phyloP scores from a whole-genome alignment of 169 alveolate genomes.

The Haemoproteus tartakovskyi region DNA sequence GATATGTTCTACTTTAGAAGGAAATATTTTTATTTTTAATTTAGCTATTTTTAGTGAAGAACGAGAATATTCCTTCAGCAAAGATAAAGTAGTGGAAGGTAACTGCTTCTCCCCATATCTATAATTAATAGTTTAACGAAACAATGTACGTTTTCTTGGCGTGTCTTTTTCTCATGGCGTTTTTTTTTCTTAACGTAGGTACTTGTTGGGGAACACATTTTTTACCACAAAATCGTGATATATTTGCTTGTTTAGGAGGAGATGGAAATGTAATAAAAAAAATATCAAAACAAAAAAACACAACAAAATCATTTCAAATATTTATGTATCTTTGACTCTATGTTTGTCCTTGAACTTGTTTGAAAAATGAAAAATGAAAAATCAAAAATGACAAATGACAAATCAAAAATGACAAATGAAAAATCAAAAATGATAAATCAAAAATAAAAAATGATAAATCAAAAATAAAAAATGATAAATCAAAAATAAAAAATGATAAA shows the following conservation, averaged over 20 bases:
- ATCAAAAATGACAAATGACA: too few relatives aligned
- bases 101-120: too few relatives aligned
- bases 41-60: slow-evolving; percentile 84
- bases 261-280: slow-evolving; percentile 79
- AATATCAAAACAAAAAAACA: neutral
- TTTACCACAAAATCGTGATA: slow-evolving; percentile 90
- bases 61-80: slow-evolving; percentile 81
- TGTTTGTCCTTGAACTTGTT: neutral
- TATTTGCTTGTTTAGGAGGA: slow-evolving; percentile 87
- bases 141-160: too few relatives aligned
- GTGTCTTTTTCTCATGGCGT: too few relatives aligned
- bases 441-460: too few relatives aligned
- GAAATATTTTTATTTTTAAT: slow-evolving; percentile 84
- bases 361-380: too few relatives aligned
- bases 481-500: too few relatives aligned
- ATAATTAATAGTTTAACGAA: too few relatives aligned
- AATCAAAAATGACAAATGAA: too few relatives aligned
- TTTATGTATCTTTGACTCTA: neutral
- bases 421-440: too few relatives aligned
- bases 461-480: too few relatives aligned
- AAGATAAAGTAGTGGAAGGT: slow-evolving; percentile 69
- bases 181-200: slow-evolving; percentile 71
- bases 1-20: slow-evolving; percentile 86
- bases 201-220: slow-evolving; percentile 92
- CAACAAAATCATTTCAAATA: neutral